Percentiles rank a stretch among this genome's conserved stretches.
phyloP scores from a whole-genome alignment of 2,329 filamentous ascomycete species.

The Fonsecaea multimorphosa region DNA sequence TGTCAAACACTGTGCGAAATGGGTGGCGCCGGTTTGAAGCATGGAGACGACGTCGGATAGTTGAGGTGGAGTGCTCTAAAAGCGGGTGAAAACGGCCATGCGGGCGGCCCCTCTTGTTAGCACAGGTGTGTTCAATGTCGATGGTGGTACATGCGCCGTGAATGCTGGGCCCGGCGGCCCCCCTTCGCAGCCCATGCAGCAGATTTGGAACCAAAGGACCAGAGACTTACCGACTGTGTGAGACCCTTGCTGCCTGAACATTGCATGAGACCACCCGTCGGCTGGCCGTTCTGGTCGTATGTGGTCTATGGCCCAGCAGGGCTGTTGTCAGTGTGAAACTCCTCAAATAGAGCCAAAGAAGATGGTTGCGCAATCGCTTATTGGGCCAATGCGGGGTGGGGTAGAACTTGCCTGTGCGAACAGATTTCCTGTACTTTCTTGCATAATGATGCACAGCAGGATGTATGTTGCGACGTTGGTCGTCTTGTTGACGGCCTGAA shows the following conservation, averaged over 20 bases:
- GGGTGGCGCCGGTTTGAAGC: neutral
- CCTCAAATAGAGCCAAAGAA: too few relatives aligned
- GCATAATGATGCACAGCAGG: slow-evolving; percentile 6
- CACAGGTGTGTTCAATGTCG: too few relatives aligned
- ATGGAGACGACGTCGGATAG: neutral
- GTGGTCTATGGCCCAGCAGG: neutral
- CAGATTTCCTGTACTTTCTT: slow-evolving; percentile 9
- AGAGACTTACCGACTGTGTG: neutral
- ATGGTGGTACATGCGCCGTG: too few relatives aligned
- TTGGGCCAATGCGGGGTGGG: neutral
- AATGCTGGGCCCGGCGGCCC: too few relatives aligned
- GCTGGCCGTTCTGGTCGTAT: neutral
- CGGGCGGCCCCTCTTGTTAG: neutral
- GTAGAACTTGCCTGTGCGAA: neutral
- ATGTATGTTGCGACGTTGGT: neutral
- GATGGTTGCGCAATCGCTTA: too few relatives aligned
- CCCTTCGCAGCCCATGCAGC: too few relatives aligned
- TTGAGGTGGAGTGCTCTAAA: neutral
- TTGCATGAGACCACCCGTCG: neutral
- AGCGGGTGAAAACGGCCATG: too few relatives aligned
- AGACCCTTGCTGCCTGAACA: neutral
- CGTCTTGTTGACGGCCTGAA: neutral
- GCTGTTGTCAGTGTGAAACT: too few relatives aligned
- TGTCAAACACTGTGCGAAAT: neutral
- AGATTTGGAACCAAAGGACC: neutral